These are phyloP conservation scores for Solioccasus polychromus DNA, from an alignment of 768 basidiomycete species.

Conservation along the genomic window DNA sequence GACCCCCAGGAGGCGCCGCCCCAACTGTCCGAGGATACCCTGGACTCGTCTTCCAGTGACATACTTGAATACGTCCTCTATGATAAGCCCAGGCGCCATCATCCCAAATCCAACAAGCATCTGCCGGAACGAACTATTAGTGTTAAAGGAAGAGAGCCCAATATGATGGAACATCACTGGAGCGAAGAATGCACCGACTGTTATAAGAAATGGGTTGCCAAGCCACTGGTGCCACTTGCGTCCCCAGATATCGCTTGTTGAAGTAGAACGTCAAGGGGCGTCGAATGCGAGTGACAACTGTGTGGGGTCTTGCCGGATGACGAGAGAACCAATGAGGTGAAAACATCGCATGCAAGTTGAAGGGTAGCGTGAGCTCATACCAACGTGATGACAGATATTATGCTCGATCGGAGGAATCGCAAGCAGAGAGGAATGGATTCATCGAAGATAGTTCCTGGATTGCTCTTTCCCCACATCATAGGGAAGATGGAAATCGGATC, in stretches of 20 bases:
- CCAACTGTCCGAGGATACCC: conserved; percentile 32
- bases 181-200: conserved; percentile 52
- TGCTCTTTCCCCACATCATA: too few species aligned
- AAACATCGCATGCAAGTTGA: conserved; percentile 29
- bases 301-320: conserved; percentile 26
- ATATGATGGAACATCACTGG: conserved; percentile 56
- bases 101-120: conserved; percentile 51
- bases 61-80: conserved; percentile 36
- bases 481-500: conserved; percentile 30
- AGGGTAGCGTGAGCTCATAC: conserved; percentile 44
- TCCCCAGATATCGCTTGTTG: conserved; percentile 35
- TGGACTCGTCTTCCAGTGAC: conserved; percentile 26
- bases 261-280: conserved; percentile 34
- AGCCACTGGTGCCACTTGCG: conserved; percentile 37
- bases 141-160: conserved; percentile 50
- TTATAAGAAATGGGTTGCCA: conserved; percentile 28
- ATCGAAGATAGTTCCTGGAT: conserved; percentile 32
- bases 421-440: conserved; percentile 22
- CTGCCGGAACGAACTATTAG: conserved; percentile 39
- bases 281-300: conserved; percentile 34
- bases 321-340: conserved; percentile 21
- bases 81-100: conserved; percentile 47
- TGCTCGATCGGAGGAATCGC: conserved; percentile 38
- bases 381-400: conserved; percentile 42
- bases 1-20: conserved; percentile 31